Percentiles rank a stretch among this genome's conserved stretches.
Evolutionary conservation across 2,329 filamentous ascomycete species (phyloP).

Genomic region (Ceratocystis eucalypticola): DNA sequence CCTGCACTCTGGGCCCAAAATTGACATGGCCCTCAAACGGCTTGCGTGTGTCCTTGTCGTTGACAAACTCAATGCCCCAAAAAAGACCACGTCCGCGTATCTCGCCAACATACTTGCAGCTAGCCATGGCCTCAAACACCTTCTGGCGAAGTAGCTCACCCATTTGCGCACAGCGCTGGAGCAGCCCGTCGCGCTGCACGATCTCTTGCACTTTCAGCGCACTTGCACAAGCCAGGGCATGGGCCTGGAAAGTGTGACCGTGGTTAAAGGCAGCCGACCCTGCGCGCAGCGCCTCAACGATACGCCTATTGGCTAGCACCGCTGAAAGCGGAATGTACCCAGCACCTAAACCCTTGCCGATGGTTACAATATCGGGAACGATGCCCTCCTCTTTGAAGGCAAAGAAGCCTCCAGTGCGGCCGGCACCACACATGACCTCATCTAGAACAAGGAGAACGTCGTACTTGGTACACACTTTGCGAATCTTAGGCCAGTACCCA

Average conservation of each 20-base stretch:
- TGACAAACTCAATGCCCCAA: slow-evolving; percentile 36
- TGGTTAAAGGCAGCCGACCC: slow-evolving; percentile 38
- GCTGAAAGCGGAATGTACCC: slow-evolving; percentile 45
- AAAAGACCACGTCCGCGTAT: slow-evolving; percentile 33
- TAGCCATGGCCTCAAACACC: slow-evolving; percentile 23
- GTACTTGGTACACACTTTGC: slow-evolving; percentile 40
- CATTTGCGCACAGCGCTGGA: slow-evolving; percentile 26
- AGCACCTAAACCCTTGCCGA: slow-evolving; percentile 46
- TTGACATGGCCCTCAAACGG: slow-evolving; percentile 26
- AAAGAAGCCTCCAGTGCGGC: slow-evolving; percentile 47
- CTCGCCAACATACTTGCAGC: slow-evolving; percentile 28
- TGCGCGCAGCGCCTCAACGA: slow-evolving; percentile 36
- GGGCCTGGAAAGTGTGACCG: slow-evolving; percentile 41
- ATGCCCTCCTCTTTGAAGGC: slow-evolving; percentile 45
- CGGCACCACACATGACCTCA: slow-evolving; percentile 57
- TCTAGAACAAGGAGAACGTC: slow-evolving; percentile 44
- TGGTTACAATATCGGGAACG: slow-evolving; percentile 42
- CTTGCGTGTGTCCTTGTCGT: slow-evolving; percentile 26
- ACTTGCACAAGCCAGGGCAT: slow-evolving; percentile 30
- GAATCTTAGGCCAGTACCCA: slow-evolving; percentile 43
- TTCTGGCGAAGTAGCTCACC: slow-evolving; percentile 25
- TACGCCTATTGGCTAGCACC: slow-evolving; percentile 37
- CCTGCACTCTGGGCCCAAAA: slow-evolving; percentile 24
- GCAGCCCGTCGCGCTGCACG: slow-evolving; percentile 26
- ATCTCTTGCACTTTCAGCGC: slow-evolving; percentile 30